phyloP scores from a whole-genome alignment of 2,329 filamentous ascomycete species.

The Fusarium virguliforme region DNA sequence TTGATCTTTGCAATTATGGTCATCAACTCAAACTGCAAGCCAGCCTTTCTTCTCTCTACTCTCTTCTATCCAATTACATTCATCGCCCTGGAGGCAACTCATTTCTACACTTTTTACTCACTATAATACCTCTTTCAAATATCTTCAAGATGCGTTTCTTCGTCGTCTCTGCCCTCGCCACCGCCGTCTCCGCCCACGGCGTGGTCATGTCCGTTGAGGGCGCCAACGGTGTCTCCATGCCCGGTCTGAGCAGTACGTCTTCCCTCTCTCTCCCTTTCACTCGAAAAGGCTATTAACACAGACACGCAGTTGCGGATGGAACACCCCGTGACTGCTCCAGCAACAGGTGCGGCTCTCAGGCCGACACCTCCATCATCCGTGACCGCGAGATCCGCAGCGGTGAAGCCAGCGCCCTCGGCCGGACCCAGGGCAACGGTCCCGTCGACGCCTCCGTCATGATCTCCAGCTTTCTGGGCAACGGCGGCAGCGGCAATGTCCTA shows the following conservation, averaged over 20 bases:
- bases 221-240: constrained; percentile 75
- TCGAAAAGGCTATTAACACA: constrained; percentile 9
- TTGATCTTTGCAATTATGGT: neutral
- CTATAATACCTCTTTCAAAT: neutral
- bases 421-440: constrained; percentile 72
- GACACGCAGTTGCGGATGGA: constrained; percentile 70
- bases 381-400: constrained; percentile 69
- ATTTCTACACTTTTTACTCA: neutral
- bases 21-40: constrained; percentile 7
- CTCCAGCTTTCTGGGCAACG: constrained; percentile 70
- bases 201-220: constrained; percentile 70
- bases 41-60: constrained; percentile 5
- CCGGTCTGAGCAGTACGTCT: constrained; percentile 64
- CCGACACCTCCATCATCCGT: constrained; percentile 80
- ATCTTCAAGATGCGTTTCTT: constrained; percentile 53
- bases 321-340: constrained; percentile 77
- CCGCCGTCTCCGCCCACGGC: constrained; percentile 71
- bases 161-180: constrained; percentile 57
- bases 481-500: constrained; percentile 48
- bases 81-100: constrained; percentile 12
- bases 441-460: constrained; percentile 73
- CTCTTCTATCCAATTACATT: neutral
- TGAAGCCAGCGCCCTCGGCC: constrained; percentile 73
- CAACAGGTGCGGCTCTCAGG: constrained; percentile 75
- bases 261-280: neutral